phyloP scores from a whole-genome alignment of 1,284 basidiomycete genomes.

The Ceratobasidium sp. region DNA sequence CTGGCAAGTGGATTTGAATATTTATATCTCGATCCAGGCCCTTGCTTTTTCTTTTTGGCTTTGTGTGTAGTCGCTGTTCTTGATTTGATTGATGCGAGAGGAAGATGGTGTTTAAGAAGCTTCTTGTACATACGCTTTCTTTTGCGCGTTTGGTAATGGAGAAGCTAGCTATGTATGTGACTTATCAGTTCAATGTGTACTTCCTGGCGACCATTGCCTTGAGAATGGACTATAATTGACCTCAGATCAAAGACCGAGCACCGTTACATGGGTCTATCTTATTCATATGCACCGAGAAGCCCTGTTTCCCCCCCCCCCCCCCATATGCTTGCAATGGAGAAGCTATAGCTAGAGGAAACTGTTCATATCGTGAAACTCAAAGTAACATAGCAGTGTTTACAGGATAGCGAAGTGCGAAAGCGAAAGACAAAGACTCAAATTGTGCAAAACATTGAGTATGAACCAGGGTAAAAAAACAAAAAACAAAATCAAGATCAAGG shows the following conservation, averaged over 20 bases:
- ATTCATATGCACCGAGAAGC: too few species aligned
- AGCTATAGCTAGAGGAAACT: neutral
- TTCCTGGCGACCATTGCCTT: too few species aligned
- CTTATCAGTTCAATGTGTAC: neutral
- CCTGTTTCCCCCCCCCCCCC: too few species aligned
- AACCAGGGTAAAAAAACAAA: too few species aligned
- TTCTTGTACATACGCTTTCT: neutral
- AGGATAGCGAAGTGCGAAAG: neutral
- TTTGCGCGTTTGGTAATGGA: conserved; percentile 30
- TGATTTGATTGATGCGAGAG: conserved; percentile 4
- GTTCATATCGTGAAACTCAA: neutral
- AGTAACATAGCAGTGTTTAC: neutral
- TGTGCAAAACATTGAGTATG: too few species aligned
- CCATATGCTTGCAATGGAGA: neutral
- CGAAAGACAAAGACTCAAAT: too few species aligned
- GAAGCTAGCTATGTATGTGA: conserved; percentile 9
- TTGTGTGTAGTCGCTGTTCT: conserved; percentile 2
- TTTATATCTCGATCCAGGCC: too few species aligned
- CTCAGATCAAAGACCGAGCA: too few species aligned
- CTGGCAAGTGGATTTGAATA: conserved; percentile 48
- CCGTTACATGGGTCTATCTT: too few species aligned
- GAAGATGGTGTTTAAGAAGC: neutral
- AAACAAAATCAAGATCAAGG: too few species aligned
- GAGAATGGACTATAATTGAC: too few species aligned
- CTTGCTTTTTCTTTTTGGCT: neutral